Evolutionary conservation across 371 early-diverging fungal species (phyloP).

Genomic region (Funneliformis caledonium): DNA sequence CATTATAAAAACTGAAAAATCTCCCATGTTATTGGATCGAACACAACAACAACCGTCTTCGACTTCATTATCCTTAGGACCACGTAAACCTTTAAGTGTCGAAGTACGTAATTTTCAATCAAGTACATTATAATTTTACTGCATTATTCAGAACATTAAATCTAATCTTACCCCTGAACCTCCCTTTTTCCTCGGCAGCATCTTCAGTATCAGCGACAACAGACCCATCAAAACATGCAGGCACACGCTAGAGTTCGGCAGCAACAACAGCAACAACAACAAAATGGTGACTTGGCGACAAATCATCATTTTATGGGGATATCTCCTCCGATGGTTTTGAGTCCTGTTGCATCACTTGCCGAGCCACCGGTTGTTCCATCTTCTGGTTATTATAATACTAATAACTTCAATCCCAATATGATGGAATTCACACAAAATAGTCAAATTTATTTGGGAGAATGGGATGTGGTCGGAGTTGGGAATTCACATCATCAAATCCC

Average conservation of each 20-base stretch:
- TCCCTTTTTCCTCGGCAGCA: constrained; percentile 18
- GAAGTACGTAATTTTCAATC: not conserved
- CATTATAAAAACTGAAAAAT: constrained; percentile 8
- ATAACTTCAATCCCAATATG: not conserved
- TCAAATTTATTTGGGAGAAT: not conserved
- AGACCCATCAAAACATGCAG: not conserved
- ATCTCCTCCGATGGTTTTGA: not conserved
- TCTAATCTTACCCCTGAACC: constrained; percentile 29
- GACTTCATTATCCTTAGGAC: not conserved
- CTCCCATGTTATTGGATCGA: not conserved
- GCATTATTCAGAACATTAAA: not conserved
- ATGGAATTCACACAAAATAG: not conserved
- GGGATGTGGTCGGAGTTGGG: not conserved
- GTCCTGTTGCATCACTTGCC: not conserved
- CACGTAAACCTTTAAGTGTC: not conserved
- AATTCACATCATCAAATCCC: not conserved
- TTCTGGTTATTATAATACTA: constrained; percentile 19
- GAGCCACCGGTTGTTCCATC: constrained; percentile 37
- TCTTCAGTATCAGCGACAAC: not conserved
- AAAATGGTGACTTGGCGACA: not conserved
- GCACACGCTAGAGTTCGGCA: not conserved
- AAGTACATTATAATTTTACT: not conserved
- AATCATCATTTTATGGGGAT: constrained; percentile 8
- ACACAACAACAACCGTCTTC: not conserved
- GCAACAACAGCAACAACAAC: constrained; percentile 15